These are phyloP conservation scores for Adansonia madagascariensis DNA, from an alignment of 441 rosid species.

Conservation along the genomic window DNA sequence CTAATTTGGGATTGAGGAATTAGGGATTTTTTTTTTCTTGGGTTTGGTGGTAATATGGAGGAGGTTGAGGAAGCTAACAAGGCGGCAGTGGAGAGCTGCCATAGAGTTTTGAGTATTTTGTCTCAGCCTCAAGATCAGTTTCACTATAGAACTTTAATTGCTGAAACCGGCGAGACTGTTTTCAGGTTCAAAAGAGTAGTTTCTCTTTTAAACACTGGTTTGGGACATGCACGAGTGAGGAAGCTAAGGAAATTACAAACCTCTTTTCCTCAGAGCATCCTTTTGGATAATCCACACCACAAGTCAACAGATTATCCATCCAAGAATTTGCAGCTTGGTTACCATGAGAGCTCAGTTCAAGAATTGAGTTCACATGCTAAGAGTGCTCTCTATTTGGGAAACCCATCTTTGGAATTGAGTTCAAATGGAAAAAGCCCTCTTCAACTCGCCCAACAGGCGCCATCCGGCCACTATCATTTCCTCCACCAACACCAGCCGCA, in stretches of 20 bases:
- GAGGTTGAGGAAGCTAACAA: conserved; percentile 87
- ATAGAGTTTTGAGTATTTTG: conserved; percentile 58
- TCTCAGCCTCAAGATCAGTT: conserved; percentile 64
- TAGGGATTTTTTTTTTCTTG: conserved; percentile 37
- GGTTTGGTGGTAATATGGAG: conserved; percentile 57
- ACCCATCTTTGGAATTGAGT: conserved; percentile 55
- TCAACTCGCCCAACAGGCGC: conserved; percentile 46
- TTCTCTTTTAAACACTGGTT: conserved; percentile 65
- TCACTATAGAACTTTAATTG: conserved; percentile 56
- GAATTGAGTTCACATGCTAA: conserved; percentile 62
- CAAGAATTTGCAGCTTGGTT: conserved; percentile 50
- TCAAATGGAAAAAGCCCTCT: conserved; percentile 61
- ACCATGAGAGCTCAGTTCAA: conserved; percentile 40
- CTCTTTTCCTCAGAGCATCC: conserved; percentile 53
- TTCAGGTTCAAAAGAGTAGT: conserved; percentile 76
- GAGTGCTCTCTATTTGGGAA: conserved; percentile 59
- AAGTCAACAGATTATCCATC: conserved; percentile 44
- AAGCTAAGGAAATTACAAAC: conserved; percentile 54
- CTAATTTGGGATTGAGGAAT: conserved; percentile 22
- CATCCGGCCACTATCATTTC: conserved; percentile 33
- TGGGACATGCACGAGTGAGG: conserved; percentile 93
- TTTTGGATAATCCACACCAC: conserved; percentile 57
- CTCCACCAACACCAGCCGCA: conserved; percentile 40
- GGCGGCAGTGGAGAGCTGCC: conserved; percentile 77
- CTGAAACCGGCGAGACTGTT: conserved; percentile 82